Evolutionary conservation across 345 rosid genomes (phyloP).

Genomic region (Draba incana): DNA sequence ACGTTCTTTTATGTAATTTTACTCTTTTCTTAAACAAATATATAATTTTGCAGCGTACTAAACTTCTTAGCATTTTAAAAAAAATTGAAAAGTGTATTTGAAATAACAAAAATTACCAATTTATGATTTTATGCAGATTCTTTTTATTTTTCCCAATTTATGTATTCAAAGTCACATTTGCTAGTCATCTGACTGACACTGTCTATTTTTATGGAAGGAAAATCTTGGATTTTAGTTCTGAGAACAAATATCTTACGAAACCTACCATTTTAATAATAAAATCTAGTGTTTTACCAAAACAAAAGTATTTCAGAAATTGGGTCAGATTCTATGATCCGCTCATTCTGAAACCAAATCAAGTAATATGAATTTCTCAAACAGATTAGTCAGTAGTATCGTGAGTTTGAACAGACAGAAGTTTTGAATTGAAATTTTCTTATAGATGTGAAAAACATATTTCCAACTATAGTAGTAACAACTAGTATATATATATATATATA

Average conservation of each 20-base stretch:
- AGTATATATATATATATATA: neutral
- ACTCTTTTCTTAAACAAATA: no score
- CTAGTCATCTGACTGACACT: no score
- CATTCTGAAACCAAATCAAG: constrained; percentile 2
- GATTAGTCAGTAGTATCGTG: neutral
- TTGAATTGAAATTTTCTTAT: neutral
- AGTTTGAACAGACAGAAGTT: neutral
- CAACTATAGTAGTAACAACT: constrained; percentile 13
- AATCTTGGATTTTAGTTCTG: no score
- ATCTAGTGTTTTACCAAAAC: neutral
- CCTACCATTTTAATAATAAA: neutral
- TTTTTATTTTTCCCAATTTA: no score
- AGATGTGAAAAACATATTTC: no score
- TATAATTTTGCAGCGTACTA: no score
- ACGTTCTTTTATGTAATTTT: no score
- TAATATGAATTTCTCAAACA: neutral
- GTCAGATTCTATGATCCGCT: neutral
- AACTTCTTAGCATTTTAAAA: no score
- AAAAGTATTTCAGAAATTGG: neutral
- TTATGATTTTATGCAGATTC: no score
- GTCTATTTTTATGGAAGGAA: no score
- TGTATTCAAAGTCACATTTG: no score
- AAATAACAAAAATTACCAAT: neutral
- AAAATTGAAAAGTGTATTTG: no score
- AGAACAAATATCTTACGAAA: constrained; percentile 5